Evolutionary conservation across 2,329 filamentous ascomycete species (phyloP).

Genomic region (Didymella pomorum): DNA sequence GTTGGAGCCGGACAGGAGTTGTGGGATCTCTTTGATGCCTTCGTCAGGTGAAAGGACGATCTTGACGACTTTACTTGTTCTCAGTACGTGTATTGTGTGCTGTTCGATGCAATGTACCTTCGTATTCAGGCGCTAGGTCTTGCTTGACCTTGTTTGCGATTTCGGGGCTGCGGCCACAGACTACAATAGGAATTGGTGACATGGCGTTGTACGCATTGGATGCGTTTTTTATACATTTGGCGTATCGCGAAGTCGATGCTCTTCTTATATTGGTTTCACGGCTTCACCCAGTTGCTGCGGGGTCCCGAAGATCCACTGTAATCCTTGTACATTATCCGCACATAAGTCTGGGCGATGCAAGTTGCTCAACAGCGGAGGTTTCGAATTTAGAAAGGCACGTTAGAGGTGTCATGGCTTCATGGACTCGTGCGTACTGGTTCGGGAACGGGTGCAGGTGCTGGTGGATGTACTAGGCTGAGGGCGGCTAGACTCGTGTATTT

Average conservation of each 20-base stretch:
- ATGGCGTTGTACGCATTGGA: not conserved
- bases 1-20: not conserved
- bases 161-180: not conserved
- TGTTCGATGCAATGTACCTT: not conserved
- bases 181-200: not conserved
- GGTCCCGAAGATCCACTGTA: not conserved
- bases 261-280: not conserved
- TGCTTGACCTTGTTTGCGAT: not conserved
- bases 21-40: not conserved
- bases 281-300: not conserved
- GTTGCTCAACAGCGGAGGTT: not conserved
- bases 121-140: not conserved
- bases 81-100: no score
- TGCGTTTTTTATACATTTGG: not conserved
- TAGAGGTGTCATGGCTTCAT: not conserved
- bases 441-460: not conserved
- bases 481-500: not conserved
- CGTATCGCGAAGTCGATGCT: not conserved
- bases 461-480: not conserved
- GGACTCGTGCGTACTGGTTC: no score
- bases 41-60: not conserved
- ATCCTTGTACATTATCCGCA: not conserved
- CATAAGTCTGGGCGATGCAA: not conserved
- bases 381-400: not conserved
- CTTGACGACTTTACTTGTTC: not conserved